These are phyloP conservation scores for Heritiera littoralis DNA, from an alignment of 345 rosid genomes.

Conservation along the genomic window DNA sequence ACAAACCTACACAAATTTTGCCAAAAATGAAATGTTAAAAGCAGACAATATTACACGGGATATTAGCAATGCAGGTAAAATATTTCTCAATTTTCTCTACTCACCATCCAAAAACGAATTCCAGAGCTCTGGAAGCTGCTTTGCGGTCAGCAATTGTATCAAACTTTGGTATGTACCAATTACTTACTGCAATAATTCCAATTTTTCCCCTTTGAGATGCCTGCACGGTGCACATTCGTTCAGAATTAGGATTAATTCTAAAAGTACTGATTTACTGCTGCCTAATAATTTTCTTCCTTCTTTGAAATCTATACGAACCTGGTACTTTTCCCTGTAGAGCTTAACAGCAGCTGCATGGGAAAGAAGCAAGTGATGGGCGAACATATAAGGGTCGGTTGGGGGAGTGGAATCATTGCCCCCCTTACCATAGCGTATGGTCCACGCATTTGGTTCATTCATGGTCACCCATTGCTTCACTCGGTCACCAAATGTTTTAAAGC, in stretches of 20 bases:
- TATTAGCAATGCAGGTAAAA: background rate
- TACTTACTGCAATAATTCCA: slow-evolving; percentile 30
- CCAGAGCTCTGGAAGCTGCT: slow-evolving; percentile 38
- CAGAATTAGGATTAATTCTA: background rate
- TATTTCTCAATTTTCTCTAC: background rate
- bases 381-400: slow-evolving; percentile 28
- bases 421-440: slow-evolving; percentile 24
- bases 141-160: slow-evolving; percentile 20
- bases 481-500: slow-evolving; percentile 47
- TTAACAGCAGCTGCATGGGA: slow-evolving; percentile 35
- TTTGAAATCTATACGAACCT: slow-evolving; percentile 15
- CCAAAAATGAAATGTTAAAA: background rate
- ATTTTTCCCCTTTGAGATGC: slow-evolving; percentile 35
- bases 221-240: slow-evolving; percentile 26
- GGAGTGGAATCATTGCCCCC: slow-evolving; percentile 26
- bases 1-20: slow-evolving; percentile 36
- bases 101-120: slow-evolving; percentile 33
- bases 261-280: no score
- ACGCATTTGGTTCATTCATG: slow-evolving; percentile 37
- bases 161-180: slow-evolving; percentile 39
- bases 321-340: slow-evolving; percentile 28
- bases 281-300: background rate
- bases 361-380: slow-evolving; percentile 32
- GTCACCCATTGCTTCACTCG: slow-evolving; percentile 46
- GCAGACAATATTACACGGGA: background rate